These are phyloP conservation scores for Nicotiana paniculata DNA, from an alignment of 257 asterid species.

Conservation along the genomic window DNA sequence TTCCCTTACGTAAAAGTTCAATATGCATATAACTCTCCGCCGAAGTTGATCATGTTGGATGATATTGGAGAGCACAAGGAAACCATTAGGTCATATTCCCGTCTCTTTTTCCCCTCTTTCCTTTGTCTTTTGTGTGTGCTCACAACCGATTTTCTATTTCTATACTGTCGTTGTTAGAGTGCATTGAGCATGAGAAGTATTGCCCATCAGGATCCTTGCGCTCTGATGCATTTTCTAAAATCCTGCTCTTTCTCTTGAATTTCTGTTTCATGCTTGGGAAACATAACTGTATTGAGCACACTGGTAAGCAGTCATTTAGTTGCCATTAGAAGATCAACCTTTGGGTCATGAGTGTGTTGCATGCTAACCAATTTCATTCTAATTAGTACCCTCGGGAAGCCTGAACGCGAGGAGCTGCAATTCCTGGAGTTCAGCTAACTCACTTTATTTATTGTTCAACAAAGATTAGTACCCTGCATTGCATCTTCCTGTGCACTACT, in stretches of 20 bases:
- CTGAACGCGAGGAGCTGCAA: background rate
- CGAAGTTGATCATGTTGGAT: slow-evolving; percentile 82
- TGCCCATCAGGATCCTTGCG: background rate
- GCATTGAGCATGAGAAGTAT: background rate
- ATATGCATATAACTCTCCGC: slow-evolving; percentile 83
- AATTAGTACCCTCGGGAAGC: background rate
- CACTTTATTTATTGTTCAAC: background rate
- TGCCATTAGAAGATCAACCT: background rate
- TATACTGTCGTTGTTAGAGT: background rate
- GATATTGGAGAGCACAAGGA: slow-evolving; percentile 65
- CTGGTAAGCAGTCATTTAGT: background rate
- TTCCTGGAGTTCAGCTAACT: background rate
- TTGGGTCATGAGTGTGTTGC: background rate
- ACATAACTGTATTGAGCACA: background rate
- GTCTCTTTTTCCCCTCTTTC: background rate
- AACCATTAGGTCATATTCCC: slow-evolving; percentile 59
- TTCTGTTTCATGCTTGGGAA: background rate
- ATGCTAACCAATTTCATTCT: background rate
- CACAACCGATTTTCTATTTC: background rate
- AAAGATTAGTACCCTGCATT: background rate
- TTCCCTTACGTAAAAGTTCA: slow-evolving; percentile 71
- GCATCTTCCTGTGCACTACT: background rate
- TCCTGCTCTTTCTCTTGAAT: background rate
- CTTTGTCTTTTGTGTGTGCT: background rate
- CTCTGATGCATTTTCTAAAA: background rate